A percentile compares a stretch with the other conserved stretches of the same genome.
Evolutionary conservation across 2,329 filamentous ascomycete genomes (phyloP).

Genomic region (Fusarium drepaniforme): DNA sequence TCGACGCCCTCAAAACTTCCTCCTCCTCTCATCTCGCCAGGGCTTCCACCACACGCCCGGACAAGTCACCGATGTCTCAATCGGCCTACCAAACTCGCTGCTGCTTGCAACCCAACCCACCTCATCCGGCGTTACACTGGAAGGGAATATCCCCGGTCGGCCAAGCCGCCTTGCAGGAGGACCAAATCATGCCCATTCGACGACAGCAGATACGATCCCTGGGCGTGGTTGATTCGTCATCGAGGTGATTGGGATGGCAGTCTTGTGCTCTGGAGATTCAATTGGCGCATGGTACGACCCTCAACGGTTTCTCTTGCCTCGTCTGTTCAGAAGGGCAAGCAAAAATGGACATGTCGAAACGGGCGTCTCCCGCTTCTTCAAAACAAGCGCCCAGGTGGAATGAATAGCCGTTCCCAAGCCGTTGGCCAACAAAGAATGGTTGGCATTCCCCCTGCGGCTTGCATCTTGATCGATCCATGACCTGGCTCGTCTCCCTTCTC

Average conservation of each 20-base stretch:
- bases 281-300: constrained; percentile 5
- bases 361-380: not conserved
- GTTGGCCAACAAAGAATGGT: constrained; percentile 4
- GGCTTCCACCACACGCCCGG: constrained; percentile 13
- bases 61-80: not conserved
- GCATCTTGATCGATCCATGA: not conserved
- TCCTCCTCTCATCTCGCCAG: constrained; percentile 2
- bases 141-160: constrained; percentile 13
- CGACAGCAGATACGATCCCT: not conserved
- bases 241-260: constrained; percentile 9
- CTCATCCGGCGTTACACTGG: not conserved
- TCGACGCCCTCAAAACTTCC: not conserved
- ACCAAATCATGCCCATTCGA: constrained; percentile 7
- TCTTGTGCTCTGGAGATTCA: not conserved
- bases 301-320: constrained; percentile 10
- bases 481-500: constrained; percentile 7
- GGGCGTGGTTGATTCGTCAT: constrained; percentile 1
- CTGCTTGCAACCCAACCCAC: constrained; percentile 19
- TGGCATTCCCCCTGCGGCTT: constrained; percentile 8
- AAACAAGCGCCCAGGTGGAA: constrained; percentile 5
- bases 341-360: constrained; percentile 2
- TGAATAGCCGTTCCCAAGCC: constrained; percentile 16
- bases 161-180: constrained; percentile 6
- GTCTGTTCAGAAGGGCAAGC: constrained; percentile 6
- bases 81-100: constrained; percentile 7